These are phyloP conservation scores for Sclerotinia sclerotiorum DNA, from an alignment of 2,329 filamentous ascomycete genomes.

Conservation along the genomic window DNA sequence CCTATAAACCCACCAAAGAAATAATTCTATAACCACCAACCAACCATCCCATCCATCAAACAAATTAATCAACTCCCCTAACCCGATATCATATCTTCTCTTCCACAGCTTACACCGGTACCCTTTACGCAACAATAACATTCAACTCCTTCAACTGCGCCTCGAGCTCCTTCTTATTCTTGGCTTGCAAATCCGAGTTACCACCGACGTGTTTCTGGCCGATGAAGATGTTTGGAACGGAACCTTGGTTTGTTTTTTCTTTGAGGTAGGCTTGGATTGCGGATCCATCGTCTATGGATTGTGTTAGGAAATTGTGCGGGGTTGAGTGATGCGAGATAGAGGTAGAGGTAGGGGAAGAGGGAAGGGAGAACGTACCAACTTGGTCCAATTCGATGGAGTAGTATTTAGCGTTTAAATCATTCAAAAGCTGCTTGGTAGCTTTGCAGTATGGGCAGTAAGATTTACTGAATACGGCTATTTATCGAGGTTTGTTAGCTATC, in stretches of 20 bases:
- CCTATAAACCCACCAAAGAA: background rate
- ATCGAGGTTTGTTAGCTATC: background rate
- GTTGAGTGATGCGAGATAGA: too few species aligned
- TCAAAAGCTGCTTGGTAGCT: constrained; percentile 73
- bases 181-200: constrained; percentile 80
- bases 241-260: constrained; percentile 78
- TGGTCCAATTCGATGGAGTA: constrained; percentile 80
- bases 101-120: too few species aligned
- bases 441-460: constrained; percentile 93
- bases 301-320: too few species aligned
- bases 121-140: constrained; percentile 46
- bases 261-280: constrained; percentile 81
- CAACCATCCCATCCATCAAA: background rate
- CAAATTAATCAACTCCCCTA: background rate
- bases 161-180: constrained; percentile 63
- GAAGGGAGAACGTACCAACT: constrained; percentile 58
- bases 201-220: constrained; percentile 88
- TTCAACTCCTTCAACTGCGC: constrained; percentile 62
- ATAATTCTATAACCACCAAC: constrained; percentile 2
- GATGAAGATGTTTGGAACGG: constrained; percentile 97
- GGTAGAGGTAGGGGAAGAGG: background rate
- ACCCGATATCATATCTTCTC: background rate
- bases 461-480: constrained; percentile 88
- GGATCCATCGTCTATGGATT: constrained; percentile 67
- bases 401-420: constrained; percentile 68